Evolutionary conservation across 169 alveolate species (phyloP).

Genomic region (Toxoplasma gondii): DNA sequence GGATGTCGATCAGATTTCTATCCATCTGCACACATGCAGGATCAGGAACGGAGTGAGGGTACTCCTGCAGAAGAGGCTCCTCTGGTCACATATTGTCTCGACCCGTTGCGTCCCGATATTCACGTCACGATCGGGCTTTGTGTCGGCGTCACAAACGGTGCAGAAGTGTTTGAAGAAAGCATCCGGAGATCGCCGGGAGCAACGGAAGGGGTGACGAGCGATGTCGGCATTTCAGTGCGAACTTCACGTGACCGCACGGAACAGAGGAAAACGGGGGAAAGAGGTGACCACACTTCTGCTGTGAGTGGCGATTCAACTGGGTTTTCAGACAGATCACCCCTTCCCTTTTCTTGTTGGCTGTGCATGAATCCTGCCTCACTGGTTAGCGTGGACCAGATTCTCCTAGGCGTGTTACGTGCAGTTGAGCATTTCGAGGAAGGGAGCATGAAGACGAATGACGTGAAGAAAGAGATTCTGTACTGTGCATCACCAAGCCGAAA

Average conservation of each 20-base stretch:
- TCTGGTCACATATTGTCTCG: neutral
- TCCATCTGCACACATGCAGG: neutral
- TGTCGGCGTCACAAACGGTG: neutral
- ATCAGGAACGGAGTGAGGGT: neutral
- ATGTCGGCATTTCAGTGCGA: no score
- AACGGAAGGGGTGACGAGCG: neutral
- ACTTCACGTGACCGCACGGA: neutral
- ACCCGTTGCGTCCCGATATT: conserved; percentile 26
- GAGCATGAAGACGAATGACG: neutral
- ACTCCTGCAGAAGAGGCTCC: neutral
- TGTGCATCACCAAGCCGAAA: conserved; percentile 18
- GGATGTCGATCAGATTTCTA: neutral
- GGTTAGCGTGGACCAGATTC: neutral
- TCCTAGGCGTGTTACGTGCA: conserved; percentile 7
- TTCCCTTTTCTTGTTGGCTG: neutral
- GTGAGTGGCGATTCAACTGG: neutral
- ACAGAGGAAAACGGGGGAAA: neutral
- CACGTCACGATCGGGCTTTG: neutral
- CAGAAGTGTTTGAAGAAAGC: neutral
- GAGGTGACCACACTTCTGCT: neutral
- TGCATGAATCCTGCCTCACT: conserved; percentile 26
- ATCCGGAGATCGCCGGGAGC: neutral
- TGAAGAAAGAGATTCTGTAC: conserved; percentile 31
- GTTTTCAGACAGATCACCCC: neutral
- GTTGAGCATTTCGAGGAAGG: conserved; percentile 18